Evolutionary conservation across 108 stramenopile species (phyloP).

Genomic region (Cyclotella choctawhatcheeana): DNA sequence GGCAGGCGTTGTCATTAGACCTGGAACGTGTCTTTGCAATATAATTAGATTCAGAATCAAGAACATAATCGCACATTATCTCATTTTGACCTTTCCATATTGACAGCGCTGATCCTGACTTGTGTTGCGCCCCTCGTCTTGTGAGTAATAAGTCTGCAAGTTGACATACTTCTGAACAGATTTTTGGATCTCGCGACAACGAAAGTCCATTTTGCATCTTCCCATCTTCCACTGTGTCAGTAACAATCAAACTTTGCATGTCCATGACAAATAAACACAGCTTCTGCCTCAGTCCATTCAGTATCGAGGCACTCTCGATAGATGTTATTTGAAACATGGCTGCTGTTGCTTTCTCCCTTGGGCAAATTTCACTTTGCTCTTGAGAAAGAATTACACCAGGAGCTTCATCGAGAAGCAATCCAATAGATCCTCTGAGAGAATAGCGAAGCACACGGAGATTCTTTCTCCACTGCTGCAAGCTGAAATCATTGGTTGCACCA

Average conservation of each 20-base stretch:
- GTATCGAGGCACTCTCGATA: slow-evolving; percentile 39
- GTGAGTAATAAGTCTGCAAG: slow-evolving; percentile 72
- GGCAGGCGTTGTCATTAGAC: slow-evolving; percentile 41
- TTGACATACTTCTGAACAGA: slow-evolving; percentile 80
- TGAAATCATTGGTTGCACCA: slow-evolving; percentile 12
- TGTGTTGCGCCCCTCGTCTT: slow-evolving; percentile 70
- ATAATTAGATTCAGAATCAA: slow-evolving; percentile 66
- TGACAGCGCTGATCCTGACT: slow-evolving; percentile 65
- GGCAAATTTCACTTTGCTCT: slow-evolving; percentile 39
- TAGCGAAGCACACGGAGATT: slow-evolving; percentile 75
- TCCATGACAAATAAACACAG: slow-evolving; percentile 57
- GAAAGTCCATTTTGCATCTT: slow-evolving; percentile 22
- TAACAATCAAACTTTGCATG: slow-evolving; percentile 71
- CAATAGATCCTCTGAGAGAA: slow-evolving; percentile 74
- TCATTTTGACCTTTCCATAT: slow-evolving; percentile 89
- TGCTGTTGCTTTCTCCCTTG: slow-evolving; percentile 72
- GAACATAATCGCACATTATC: slow-evolving; percentile 66
- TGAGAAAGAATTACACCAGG: slow-evolving; percentile 39
- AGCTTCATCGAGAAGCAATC: slow-evolving; percentile 67
- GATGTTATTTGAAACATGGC: slow-evolving; percentile 51
- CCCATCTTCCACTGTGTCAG: slow-evolving; percentile 58
- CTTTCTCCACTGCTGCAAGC: slow-evolving; percentile 48
- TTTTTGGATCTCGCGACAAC: slow-evolving; percentile 74
- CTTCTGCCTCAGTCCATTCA: slow-evolving; percentile 55
- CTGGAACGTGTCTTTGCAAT: slow-evolving; percentile 57